Conservation (phyloP, 2,329 filamentous ascomycete genomes). For the Xylaria sp. region DNA sequence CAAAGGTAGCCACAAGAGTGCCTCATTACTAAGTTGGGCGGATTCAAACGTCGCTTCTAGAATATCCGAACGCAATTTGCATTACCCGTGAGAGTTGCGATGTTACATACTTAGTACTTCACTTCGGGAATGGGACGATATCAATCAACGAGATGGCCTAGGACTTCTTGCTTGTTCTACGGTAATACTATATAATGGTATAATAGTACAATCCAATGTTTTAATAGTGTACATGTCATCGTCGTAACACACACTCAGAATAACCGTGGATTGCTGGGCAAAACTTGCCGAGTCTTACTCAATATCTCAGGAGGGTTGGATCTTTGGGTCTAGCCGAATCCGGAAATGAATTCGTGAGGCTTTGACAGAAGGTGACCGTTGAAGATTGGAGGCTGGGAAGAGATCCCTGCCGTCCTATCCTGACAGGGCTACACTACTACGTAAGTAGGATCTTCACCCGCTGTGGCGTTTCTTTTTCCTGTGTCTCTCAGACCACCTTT, state of each 20-base stretch:
- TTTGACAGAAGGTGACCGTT: slow-evolving; percentile 35
- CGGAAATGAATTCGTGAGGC: slow-evolving; percentile 39
- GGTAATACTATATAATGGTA: background rate
- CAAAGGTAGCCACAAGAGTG: slow-evolving; percentile 19
- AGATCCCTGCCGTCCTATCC: slow-evolving; percentile 27
- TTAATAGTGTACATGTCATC: slow-evolving; percentile 4
- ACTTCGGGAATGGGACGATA: background rate
- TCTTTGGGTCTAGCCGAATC: slow-evolving; percentile 29
- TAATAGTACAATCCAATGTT: background rate
- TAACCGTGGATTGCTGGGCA: background rate
- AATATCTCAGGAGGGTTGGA: slow-evolving; percentile 14
- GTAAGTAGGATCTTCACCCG: slow-evolving; percentile 37
- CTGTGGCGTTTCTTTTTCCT: slow-evolving; percentile 39
- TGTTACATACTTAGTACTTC: slow-evolving; percentile 4
- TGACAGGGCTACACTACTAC: slow-evolving; percentile 36
- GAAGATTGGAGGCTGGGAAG: slow-evolving; percentile 18
- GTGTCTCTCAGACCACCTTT: slow-evolving; percentile 37
- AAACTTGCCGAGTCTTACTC: slow-evolving; percentile 22
- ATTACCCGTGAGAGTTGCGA: slow-evolving; percentile 10
- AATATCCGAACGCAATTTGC: slow-evolving; percentile 9
- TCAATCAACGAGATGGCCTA: background rate
- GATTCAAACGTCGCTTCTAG: slow-evolving; percentile 21
- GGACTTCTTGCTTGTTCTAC: background rate
- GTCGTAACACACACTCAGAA: background rate
- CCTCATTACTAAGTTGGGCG: slow-evolving; percentile 15